Evolutionary conservation across 805 yeast species (phyloP), one percentile per base, ranked within the genome.

Genomic region (Pichia heedii): DNA sequence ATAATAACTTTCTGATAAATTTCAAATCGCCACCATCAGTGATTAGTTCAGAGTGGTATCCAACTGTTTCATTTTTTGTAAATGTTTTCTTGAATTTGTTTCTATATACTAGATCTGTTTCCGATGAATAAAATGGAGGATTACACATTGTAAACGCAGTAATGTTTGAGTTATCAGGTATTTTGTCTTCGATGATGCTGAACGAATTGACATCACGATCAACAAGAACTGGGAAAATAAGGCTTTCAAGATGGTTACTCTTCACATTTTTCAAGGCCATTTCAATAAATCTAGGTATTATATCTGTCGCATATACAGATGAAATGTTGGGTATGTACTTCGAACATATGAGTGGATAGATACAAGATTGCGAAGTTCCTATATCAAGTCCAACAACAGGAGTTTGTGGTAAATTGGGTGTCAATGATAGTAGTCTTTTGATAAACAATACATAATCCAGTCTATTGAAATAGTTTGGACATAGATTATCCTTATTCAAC

Each of bases 311-410:
- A 12, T 55, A 33, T 47, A 71, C 22, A 43, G 24, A 21, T 27
- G 22, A 36, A 8, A 36, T 12, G 8, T 32, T 35, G 10, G 30
- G 51, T 13, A 56, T 21, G 16, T 50, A 47, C 22, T 40, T 43
- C 2, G 57, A 45, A 7, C 62, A 73, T 27, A 75, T 46, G 1
- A 74, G 43, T 2, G 76, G 69, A 51, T 74, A 74, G 1, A 74
- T 68, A 4, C 70, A 70, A 34, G 68, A 58, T 20, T 70, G 68
- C 1, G 80, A 79, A 0, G 74, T 69, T 1, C 80, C 80, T 16
- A 72, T 58, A 47, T 73, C 77, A n/a, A 70, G 40, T 1, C 67
- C 70, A 33, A 34, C n/a, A 46, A 43, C n/a, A 36, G 30, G 12
- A 9, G 15, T 15, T 6, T 20, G 27, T 6, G 2, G n/a, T 10